phyloP scores from a whole-genome alignment of 768 basidiomycete genomes.

The Dentipellis fragilis region DNA sequence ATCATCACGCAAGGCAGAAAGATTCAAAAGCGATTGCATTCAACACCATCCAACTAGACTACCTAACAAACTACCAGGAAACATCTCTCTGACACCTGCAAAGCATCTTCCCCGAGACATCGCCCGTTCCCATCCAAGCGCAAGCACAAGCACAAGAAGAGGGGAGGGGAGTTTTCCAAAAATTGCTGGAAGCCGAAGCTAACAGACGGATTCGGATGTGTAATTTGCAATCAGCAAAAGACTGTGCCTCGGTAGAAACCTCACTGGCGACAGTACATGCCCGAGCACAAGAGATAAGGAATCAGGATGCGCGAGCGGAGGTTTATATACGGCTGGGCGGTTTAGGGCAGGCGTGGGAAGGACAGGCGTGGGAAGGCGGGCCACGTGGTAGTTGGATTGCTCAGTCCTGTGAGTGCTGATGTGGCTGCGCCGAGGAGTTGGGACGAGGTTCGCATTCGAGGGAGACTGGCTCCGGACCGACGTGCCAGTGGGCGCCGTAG shows the following conservation, averaged over 20 bases:
- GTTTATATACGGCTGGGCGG: constrained; percentile 22
- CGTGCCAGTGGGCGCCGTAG: no score
- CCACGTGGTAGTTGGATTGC: not conserved
- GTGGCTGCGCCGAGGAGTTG: no score
- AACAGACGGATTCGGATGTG: constrained; percentile 91
- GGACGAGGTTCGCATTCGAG: no score
- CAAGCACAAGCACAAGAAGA: not conserved
- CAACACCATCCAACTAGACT: no score
- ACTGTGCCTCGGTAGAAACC: constrained; percentile 93
- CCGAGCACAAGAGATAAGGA: constrained; percentile 69
- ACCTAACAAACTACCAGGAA: not conserved
- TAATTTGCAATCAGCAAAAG: constrained; percentile 97
- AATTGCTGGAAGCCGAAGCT: constrained; percentile 87
- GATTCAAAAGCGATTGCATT: no score
- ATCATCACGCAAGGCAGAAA: no score
- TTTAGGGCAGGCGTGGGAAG: constrained; percentile 12
- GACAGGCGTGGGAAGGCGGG: not conserved
- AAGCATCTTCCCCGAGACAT: constrained; percentile 4
- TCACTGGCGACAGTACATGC: constrained; percentile 94
- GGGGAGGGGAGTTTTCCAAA: constrained; percentile 44
- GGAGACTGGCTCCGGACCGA: no score
- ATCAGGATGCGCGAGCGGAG: not conserved
- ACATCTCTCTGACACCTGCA: no score
- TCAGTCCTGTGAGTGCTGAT: no score
- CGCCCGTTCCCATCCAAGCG: not conserved